Evolutionary conservation across 208 protist genomes (phyloP), one percentile per base, ranked within the genome.

Genomic region (Phytomonas sp.): DNA sequence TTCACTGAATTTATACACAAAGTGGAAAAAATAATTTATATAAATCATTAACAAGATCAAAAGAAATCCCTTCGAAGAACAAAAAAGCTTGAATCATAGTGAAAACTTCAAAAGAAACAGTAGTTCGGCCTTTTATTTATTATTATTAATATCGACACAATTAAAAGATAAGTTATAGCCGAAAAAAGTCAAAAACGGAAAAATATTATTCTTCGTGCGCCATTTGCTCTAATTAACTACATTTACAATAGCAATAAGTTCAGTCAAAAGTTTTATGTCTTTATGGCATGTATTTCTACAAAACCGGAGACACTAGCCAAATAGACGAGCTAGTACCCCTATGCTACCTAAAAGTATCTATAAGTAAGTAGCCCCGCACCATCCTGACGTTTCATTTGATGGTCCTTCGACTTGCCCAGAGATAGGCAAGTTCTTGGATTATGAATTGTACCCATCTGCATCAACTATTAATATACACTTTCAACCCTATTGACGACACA

Each of bases 181-280:
- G 31, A 65, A 29, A 65, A 61, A 6, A 26, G 33, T 36, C 4
- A 67, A 62, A 2, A 23, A 43, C 36, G 59, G 60, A 60, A 71
- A 37, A 67, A 68, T 63, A 74, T 69, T 32, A 64, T 67, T 20
- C 17, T 3, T 70, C 36, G 36, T 9, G 9, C 9, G 7, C 9
- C 9, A 40, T 40, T 40, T 9, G 9, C 36, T 13, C 36, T 20
- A 51, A 51, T 23, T 15, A 51, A 23, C 40, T n/a, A n/a, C n/a
- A n/a, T n/a, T n/a, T n/a, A n/a, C n/a, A 23, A 51, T 51, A 51
- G 40, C 40, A 51, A 51, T 51, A 20, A 17, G 13, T 2, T 51
- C 40, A 51, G 9, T 51, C 20, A 9, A 3, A 51, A 51, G 20
- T 17, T 51, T 51, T 20, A 20, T 15, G 13, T 51, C 20, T 15